phyloP scores from a whole-genome alignment of 2,329 filamentous ascomycete genomes.

The Apiospora phragmitis region DNA sequence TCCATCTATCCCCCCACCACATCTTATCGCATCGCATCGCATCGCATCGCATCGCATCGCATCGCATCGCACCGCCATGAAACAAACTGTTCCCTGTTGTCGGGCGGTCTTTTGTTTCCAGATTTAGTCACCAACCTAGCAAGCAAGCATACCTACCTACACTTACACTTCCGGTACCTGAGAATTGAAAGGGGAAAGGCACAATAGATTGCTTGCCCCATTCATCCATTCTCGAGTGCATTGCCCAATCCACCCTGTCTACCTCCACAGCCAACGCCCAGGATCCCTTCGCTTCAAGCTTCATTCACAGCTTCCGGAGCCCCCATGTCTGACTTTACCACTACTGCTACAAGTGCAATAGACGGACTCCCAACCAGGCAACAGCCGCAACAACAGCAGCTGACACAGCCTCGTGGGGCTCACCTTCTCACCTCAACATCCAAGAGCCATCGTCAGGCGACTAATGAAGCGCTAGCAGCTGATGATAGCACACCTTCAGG shows the following conservation, averaged over 20 bases:
- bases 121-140: not conserved
- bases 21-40: not conserved
- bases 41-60: not conserved
- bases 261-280: not conserved
- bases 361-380: not conserved
- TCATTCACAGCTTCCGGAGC: not conserved
- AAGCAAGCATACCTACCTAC: not conserved
- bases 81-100: not conserved
- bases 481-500: not conserved
- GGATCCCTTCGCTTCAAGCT: not conserved
- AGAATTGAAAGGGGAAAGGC: not conserved
- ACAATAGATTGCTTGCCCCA: not conserved
- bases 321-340: not conserved
- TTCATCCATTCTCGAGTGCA: not conserved
- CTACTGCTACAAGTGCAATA: not conserved
- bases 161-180: not conserved
- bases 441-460: constrained; percentile 1
- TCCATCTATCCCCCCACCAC: not conserved
- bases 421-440: not conserved
- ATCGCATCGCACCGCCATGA: not conserved
- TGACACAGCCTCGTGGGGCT: constrained; percentile 7
- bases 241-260: not conserved
- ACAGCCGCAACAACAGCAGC: not conserved
- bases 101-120: not conserved
- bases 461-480: constrained; percentile 8